phyloP scores from a whole-genome alignment of 192 early-diverging fungal species.

The Spinellus fusiger region DNA sequence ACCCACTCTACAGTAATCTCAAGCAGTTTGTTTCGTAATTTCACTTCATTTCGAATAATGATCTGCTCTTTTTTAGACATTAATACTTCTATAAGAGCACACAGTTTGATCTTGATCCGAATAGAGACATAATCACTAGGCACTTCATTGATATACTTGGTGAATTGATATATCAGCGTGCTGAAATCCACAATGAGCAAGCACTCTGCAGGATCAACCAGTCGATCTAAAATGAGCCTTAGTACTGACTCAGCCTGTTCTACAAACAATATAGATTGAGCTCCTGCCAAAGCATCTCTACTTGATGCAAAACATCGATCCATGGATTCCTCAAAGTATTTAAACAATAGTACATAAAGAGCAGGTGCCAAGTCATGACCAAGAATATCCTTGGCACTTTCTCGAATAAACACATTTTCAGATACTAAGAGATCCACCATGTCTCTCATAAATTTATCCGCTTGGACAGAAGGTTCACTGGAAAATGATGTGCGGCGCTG shows the following conservation, averaged over 20 bases:
- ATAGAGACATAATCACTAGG: constrained; percentile 40
- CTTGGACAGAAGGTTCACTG: constrained; percentile 35
- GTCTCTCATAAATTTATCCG: constrained; percentile 67
- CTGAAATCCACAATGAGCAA: constrained; percentile 62
- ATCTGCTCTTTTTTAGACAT: constrained; percentile 69
- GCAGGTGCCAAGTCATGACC: constrained; percentile 63
- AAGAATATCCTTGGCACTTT: constrained; percentile 70
- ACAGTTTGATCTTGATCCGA: constrained; percentile 66
- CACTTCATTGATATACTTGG: constrained; percentile 60
- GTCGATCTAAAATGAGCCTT: constrained; percentile 62
- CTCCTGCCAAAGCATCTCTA: constrained; percentile 46
- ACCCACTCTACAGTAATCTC: constrained; percentile 73
- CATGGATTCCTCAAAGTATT: constrained; percentile 50
- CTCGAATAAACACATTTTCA: constrained; percentile 70
- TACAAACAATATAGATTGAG: constrained; percentile 55
- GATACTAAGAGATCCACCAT: constrained; percentile 67
- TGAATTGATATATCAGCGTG: constrained; percentile 54
- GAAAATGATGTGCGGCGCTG: not conserved
- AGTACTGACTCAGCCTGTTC: constrained; percentile 63
- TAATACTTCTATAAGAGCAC: constrained; percentile 62
- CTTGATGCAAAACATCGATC: constrained; percentile 53
- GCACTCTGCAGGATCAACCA: constrained; percentile 44
- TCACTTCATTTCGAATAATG: constrained; percentile 60
- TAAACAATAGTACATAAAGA: constrained; percentile 58
- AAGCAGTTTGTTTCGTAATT: constrained; percentile 59